A percentile compares a stretch with the other conserved stretches of the same genome.
phyloP scores from a whole-genome alignment of 805 yeast species.

The Cyberlindnera maclurae region DNA sequence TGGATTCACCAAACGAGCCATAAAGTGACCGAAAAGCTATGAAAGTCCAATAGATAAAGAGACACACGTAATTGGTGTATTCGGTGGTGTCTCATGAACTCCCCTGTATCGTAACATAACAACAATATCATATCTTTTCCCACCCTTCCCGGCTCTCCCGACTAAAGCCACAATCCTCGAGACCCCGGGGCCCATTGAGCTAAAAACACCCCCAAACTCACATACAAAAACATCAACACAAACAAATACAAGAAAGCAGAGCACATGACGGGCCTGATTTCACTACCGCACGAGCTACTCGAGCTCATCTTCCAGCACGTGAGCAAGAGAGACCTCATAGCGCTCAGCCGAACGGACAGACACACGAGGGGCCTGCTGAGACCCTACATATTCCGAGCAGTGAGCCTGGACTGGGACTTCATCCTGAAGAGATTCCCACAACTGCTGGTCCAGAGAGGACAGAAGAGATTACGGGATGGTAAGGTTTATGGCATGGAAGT shows the following conservation, averaged over 20 bases:
- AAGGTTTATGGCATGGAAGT: neutral
- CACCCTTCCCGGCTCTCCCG: too few relatives aligned
- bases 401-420: conserved; percentile 16
- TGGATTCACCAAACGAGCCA: too few relatives aligned
- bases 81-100: too few relatives aligned
- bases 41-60: too few relatives aligned
- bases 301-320: conserved; percentile 14
- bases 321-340: conserved; percentile 10
- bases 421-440: conserved; percentile 1
- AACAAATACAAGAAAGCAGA: neutral
- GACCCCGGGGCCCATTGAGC: too few relatives aligned
- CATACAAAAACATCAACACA: neutral
- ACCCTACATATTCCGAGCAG: conserved; percentile 16
- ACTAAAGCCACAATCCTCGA: too few relatives aligned
- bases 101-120: too few relatives aligned
- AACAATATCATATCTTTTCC: too few relatives aligned
- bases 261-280: neutral
- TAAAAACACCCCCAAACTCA: too few relatives aligned
- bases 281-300: conserved; percentile 18
- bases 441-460: too few relatives aligned
- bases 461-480: neutral
- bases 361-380: conserved; percentile 7
- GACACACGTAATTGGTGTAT: too few relatives aligned
- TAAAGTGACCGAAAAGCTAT: too few relatives aligned
- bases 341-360: conserved; percentile 7